A percentile compares a stretch with the other conserved stretches of the same genome.
phyloP scores from a whole-genome alignment of 2,329 filamentous ascomycete species.

The Colletotrichum orchidophilum region DNA sequence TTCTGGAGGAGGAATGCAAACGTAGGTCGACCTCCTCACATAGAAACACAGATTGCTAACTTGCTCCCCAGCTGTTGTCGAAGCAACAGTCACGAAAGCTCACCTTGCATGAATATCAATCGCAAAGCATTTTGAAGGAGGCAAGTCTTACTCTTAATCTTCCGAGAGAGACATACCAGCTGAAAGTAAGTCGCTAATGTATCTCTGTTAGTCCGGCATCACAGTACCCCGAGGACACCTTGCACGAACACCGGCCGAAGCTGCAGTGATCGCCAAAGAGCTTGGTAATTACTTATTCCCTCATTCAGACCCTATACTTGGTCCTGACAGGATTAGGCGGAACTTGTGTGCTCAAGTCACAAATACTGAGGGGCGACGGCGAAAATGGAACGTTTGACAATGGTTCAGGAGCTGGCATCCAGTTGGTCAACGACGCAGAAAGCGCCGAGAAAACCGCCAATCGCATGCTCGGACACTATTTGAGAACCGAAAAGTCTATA shows the following conservation, averaged over 20 bases:
- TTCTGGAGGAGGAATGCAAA: background rate
- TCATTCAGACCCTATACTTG: too few relatives aligned
- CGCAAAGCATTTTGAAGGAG: constrained; percentile 10
- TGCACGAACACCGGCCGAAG: constrained; percentile 37
- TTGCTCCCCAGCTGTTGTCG: background rate
- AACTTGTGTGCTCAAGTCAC: constrained; percentile 40
- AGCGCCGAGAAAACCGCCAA: constrained; percentile 35
- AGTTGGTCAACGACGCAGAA: constrained; percentile 26
- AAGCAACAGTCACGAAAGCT: background rate
- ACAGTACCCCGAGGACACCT: constrained; percentile 38
- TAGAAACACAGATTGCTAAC: background rate
- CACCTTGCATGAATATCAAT: constrained; percentile 1
- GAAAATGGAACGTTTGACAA: background rate
- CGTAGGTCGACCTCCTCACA: background rate
- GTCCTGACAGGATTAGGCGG: constrained; percentile 30
- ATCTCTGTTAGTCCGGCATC: constrained; percentile 37
- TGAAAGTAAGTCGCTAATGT: background rate
- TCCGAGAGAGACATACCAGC: too few relatives aligned
- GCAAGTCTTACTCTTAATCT: background rate
- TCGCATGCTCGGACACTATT: constrained; percentile 32
- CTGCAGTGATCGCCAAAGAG: constrained; percentile 33
- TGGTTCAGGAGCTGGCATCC: constrained; percentile 6
- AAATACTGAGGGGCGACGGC: constrained; percentile 34
- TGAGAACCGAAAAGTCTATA: constrained; percentile 2
- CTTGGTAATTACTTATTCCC: constrained; percentile 39